Evolutionary conservation across 331 rosid genomes (phyloP).

Genomic region (Arachis monticola): DNA sequence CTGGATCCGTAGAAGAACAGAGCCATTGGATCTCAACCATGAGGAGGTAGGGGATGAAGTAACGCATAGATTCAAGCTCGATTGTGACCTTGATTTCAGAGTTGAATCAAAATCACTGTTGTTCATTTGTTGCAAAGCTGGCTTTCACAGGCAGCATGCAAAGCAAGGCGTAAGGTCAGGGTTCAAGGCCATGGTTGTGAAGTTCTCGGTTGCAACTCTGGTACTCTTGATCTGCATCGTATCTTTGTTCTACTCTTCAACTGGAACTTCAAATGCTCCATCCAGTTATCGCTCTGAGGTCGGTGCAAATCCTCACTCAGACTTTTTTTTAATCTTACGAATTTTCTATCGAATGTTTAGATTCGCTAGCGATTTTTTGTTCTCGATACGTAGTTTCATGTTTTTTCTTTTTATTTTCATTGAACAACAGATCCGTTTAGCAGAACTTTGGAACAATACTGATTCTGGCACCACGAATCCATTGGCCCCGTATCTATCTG

Average conservation of each 20-base stretch:
- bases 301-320: constrained; percentile 30
- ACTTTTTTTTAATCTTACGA: background rate
- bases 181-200: constrained; percentile 66
- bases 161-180: constrained; percentile 58
- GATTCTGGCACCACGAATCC: constrained; percentile 80
- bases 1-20: constrained; percentile 9
- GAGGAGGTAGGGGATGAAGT: constrained; percentile 46
- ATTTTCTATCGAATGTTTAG: background rate
- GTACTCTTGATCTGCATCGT: constrained; percentile 84
- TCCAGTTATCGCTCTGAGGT: constrained; percentile 71
- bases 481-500: constrained; percentile 74
- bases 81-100: background rate
- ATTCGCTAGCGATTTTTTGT: background rate
- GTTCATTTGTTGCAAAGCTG: constrained; percentile 52
- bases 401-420: constrained; percentile 24
- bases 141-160: constrained; percentile 61
- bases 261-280: constrained; percentile 46
- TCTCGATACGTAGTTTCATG: background rate
- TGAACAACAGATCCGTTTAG: constrained; percentile 63
- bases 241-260: constrained; percentile 57
- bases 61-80: background rate
- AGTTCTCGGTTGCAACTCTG: constrained; percentile 60
- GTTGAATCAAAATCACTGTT: background rate
- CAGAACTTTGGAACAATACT: constrained; percentile 82
- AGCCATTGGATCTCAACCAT: constrained; percentile 37